These are phyloP conservation scores for Colletotrichum lentis DNA, from an alignment of 2,329 filamentous ascomycete species.

Conservation along the genomic window DNA sequence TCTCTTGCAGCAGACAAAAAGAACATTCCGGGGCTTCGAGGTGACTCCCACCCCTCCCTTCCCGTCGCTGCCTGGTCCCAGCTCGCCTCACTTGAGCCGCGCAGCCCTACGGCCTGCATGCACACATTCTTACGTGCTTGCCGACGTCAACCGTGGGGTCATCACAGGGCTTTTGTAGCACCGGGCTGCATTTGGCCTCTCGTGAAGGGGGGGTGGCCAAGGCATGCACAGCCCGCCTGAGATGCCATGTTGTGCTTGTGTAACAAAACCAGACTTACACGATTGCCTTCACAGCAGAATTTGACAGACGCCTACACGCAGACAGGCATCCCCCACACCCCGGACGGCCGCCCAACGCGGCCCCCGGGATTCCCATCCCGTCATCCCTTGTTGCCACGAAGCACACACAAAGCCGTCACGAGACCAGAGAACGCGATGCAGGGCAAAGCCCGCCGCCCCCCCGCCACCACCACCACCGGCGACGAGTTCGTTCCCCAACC, in stretches of 20 bases:
- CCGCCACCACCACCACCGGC: background rate
- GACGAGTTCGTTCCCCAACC: background rate
- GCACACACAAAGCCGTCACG: background rate
- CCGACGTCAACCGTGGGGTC: constrained; percentile 12
- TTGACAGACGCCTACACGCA: background rate
- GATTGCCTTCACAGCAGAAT: background rate
- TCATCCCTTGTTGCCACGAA: too few relatives aligned
- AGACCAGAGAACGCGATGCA: background rate
- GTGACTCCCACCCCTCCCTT: background rate
- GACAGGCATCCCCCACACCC: background rate
- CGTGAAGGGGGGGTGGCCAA: background rate
- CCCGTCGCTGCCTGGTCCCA: background rate
- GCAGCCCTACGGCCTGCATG: constrained; percentile 31
- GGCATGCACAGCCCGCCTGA: background rate
- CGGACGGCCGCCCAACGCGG: background rate
- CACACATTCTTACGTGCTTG: background rate
- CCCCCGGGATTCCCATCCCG: background rate
- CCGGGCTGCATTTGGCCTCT: background rate
- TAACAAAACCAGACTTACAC: background rate
- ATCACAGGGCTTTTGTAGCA: too few relatives aligned
- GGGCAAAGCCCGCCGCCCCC: too few relatives aligned
- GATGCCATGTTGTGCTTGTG: background rate
- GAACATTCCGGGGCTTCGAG: background rate
- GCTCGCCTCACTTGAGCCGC: constrained; percentile 21
- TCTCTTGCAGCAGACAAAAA: background rate